These are phyloP conservation scores for Lathyrus sativus DNA, from an alignment of 306 rosid genomes.

Conservation along the genomic window DNA sequence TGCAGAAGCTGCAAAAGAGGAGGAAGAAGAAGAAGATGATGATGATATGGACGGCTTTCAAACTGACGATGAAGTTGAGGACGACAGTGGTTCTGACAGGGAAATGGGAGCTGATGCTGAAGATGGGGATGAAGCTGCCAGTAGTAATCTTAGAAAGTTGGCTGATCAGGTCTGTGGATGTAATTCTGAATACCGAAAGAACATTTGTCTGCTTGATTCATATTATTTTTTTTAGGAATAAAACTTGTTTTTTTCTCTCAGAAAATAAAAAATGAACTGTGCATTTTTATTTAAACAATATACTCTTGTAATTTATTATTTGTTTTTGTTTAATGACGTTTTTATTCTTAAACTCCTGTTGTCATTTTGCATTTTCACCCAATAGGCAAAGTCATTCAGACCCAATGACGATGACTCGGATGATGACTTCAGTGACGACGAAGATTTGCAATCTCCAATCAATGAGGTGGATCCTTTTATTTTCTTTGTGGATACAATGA, in stretches of 20 bases:
- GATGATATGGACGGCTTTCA: slow-evolving; percentile 87
- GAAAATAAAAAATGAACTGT: background rate
- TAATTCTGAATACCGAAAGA: slow-evolving; percentile 3
- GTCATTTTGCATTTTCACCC: slow-evolving; percentile 21
- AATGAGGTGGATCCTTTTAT: slow-evolving; percentile 96
- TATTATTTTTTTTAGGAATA: slow-evolving; percentile 12
- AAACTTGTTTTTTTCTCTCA: background rate
- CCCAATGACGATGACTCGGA: slow-evolving; percentile 66
- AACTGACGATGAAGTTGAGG: slow-evolving; percentile 82
- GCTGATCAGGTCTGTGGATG: slow-evolving; percentile 73
- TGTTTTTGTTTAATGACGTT: slow-evolving; percentile 6
- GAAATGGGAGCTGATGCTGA: slow-evolving; percentile 92
- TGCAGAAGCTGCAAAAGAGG: slow-evolving; percentile 85
- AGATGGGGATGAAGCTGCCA: slow-evolving; percentile 89
- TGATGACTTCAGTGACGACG: slow-evolving; percentile 82
- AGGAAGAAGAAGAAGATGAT: slow-evolving; percentile 47
- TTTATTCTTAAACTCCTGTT: slow-evolving; percentile 13
- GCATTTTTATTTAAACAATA: background rate
- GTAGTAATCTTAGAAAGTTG: slow-evolving; percentile 63
- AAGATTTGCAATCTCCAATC: slow-evolving; percentile 88
- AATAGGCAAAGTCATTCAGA: slow-evolving; percentile 68
- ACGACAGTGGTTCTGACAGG: slow-evolving; percentile 77
- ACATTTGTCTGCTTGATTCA: slow-evolving; percentile 12
- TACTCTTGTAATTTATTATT: background rate
- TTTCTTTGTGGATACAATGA: slow-evolving; percentile 78